Evolutionary conservation across 257 asterid species (phyloP), one percentile per base, ranked within the genome.

Genomic region (Apocynum venetum): DNA sequence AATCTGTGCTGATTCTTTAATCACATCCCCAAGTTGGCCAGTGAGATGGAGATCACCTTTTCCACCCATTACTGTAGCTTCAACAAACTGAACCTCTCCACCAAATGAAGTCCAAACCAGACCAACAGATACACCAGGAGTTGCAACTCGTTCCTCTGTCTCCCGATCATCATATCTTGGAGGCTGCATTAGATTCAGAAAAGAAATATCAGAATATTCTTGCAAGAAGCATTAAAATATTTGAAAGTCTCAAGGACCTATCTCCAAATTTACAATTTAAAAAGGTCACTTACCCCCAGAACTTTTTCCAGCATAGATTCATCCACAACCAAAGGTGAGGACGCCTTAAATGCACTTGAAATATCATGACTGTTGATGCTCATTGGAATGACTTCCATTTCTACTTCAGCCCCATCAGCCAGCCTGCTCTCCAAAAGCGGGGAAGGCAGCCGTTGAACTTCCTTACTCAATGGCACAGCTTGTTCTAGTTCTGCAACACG

Each of bases 61-160:
- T 78, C 99, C 99, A 78, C 82, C 97, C 97, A 92, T 92, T 19
- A 89, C 86, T 53, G 94, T 88, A 75, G 98, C 97, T 89, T 96
- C 99, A 81, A 93, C 96, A 89, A 91, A 96, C 80, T 93, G 98
- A 81, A 96, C 99, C 87, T 96, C 97, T 63, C 99, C 98, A 71
- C 99, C 99, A 55, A 91, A 85, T 82, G 97, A 84, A 71, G 98
- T 96, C 97, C 97, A 91, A 60, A 93, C 98, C 78, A 96, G 82
- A 78, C 99, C 99, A 67, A 96, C 97, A 75, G 99, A 91, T 83
- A 96, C 89, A 76, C 99, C 98, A 80, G 99, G 94, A 71, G 90
- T 87, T 49, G 97, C 83, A 84, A 93, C 96, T 72, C 98, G 90
- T 35, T 96, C 97, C 73, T 96, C 96, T 20, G 95, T 87, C 88